A percentile compares a stretch with the other conserved stretches of the same genome.
Evolutionary conservation across 148 eudicot species (phyloP).

Genomic region (Rhododendron williamsianum): DNA sequence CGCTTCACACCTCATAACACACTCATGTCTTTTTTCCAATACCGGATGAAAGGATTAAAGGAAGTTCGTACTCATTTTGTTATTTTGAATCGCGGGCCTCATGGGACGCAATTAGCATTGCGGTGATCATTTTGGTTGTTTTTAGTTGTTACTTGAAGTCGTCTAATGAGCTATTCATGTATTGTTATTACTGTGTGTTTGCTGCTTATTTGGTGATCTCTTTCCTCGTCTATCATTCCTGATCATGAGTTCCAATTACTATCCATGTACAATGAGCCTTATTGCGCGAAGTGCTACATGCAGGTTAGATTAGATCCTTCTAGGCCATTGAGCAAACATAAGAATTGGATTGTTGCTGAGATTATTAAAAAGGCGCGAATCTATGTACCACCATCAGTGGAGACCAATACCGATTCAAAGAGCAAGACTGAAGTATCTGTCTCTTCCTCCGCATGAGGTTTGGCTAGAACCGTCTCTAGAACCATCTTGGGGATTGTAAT

Average conservation of each 20-base stretch:
- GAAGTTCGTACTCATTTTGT: neutral
- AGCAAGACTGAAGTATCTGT: slow-evolving; percentile 30
- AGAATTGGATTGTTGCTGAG: slow-evolving; percentile 81
- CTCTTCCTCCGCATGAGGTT: slow-evolving; percentile 30
- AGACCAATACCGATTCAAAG: slow-evolving; percentile 21
- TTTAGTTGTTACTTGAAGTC: neutral
- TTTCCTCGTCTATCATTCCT: neutral
- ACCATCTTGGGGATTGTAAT: neutral
- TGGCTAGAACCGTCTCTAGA: slow-evolving; percentile 5
- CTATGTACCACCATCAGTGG: slow-evolving; percentile 53
- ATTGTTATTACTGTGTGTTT: neutral
- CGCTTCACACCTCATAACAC: neutral
- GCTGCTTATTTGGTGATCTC: neutral
- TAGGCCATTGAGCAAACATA: slow-evolving; percentile 87
- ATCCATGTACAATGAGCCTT: neutral
- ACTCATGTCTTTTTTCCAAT: neutral
- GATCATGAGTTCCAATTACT: neutral
- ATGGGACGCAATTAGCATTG: neutral
- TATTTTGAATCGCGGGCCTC: neutral
- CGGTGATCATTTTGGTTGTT: neutral
- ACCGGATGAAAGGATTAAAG: neutral
- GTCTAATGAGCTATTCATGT: neutral
- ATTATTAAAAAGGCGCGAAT: slow-evolving; percentile 87
- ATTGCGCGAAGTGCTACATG: slow-evolving; percentile 18
- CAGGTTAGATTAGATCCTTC: slow-evolving; percentile 88